Evolutionary conservation across 768 basidiomycete genomes (phyloP).

Genomic region (Austroboletus eburneus): DNA sequence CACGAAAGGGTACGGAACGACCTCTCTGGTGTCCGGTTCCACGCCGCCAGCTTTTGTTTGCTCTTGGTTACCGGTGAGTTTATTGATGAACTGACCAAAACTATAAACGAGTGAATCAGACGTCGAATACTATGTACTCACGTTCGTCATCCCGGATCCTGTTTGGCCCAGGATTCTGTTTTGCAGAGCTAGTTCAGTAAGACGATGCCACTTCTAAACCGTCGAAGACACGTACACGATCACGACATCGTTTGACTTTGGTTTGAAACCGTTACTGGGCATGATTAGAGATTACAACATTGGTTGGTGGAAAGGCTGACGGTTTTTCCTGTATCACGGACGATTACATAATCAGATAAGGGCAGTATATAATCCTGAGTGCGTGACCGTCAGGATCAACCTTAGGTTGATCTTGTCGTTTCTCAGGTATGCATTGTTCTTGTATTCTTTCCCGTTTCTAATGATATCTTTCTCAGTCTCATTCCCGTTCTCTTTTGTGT

Average conservation of each 20-base stretch:
- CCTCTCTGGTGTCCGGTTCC: conserved; percentile 6
- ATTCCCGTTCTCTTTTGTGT: no score
- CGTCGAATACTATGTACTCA: neutral
- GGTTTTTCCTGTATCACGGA: no score
- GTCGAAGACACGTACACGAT: conserved; percentile 12
- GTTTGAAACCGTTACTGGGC: neutral
- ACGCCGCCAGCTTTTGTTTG: neutral
- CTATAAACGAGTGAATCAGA: neutral
- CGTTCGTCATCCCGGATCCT: conserved; percentile 23
- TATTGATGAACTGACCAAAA: conserved; percentile 12
- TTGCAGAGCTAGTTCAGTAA: neutral
- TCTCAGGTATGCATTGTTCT: no score
- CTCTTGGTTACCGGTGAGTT: conserved; percentile 4
- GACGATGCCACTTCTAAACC: neutral
- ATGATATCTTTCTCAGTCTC: no score
- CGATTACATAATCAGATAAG: no score
- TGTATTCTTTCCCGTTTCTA: no score
- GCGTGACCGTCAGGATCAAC: no score
- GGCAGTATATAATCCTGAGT: no score
- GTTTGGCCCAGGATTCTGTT: conserved; percentile 24
- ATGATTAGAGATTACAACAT: no score
- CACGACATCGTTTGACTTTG: conserved; percentile 8
- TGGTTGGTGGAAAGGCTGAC: no score
- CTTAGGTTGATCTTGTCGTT: no score
- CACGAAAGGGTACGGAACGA: conserved; percentile 1